These are phyloP conservation scores for Hippophae gyantsensis DNA, from an alignment of 306 rosid species.

Conservation along the genomic window DNA sequence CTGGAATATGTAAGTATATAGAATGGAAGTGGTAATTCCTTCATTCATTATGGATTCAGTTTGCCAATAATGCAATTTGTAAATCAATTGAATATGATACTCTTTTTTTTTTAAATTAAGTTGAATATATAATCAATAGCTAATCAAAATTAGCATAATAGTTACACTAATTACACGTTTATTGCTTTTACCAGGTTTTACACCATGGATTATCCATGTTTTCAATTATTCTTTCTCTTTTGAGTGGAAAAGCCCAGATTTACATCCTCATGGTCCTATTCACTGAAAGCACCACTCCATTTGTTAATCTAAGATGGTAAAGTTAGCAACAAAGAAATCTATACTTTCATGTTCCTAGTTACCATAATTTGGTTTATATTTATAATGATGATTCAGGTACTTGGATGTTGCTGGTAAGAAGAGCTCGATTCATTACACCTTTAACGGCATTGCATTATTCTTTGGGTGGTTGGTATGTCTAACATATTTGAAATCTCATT, in stretches of 20 bases:
- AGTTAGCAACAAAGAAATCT: constrained; percentile 9
- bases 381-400: constrained; percentile 45
- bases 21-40: constrained; percentile 17
- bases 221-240: constrained; percentile 61
- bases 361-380: constrained; percentile 13
- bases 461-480: constrained; percentile 91
- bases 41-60: constrained; percentile 1
- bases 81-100: neutral
- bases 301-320: constrained; percentile 88
- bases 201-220: constrained; percentile 78
- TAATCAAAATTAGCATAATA: neutral
- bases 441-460: constrained; percentile 76
- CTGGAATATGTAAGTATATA: constrained; percentile 69
- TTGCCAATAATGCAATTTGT: neutral
- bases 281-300: constrained; percentile 82
- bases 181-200: constrained; percentile 37
- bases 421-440: constrained; percentile 48
- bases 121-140: neutral
- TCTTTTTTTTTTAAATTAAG: neutral
- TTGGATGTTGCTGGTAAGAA: constrained; percentile 67
- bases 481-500: constrained; percentile 24
- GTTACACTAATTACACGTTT: neutral
- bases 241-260: constrained; percentile 71
- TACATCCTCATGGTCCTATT: constrained; percentile 89
- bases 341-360: constrained; percentile 15